A percentile compares a stretch with the other conserved stretches of the same genome.
These are phyloP conservation scores for Hypoxylon crocopeplum DNA, from an alignment of 495 filamentous ascomycete species.

Conservation along the genomic window DNA sequence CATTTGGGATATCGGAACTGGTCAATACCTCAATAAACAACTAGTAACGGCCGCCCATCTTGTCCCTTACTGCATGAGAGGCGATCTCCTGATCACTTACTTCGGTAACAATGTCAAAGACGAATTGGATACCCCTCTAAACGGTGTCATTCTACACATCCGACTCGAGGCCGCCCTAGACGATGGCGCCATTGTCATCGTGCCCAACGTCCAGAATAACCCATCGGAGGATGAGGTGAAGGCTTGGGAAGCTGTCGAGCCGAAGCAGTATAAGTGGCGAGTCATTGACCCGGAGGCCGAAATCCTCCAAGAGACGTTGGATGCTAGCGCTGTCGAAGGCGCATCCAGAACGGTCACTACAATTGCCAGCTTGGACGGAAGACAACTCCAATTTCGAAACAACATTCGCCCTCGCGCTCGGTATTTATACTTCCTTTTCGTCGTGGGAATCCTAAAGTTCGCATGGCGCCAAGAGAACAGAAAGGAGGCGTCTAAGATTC, in stretches of 20 bases:
- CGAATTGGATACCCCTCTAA: slow-evolving; percentile 24
- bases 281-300: slow-evolving; percentile 17
- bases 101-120: slow-evolving; percentile 29
- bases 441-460: slow-evolving; percentile 21
- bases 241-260: slow-evolving; percentile 10
- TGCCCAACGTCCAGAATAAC: slow-evolving; percentile 28
- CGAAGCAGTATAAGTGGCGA: slow-evolving; percentile 23
- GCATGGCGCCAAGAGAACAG: slow-evolving; percentile 29
- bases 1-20: slow-evolving; percentile 22
- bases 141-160: slow-evolving; percentile 25
- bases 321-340: neutral
- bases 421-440: slow-evolving; percentile 34
- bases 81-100: slow-evolving; percentile 20
- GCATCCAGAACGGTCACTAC: slow-evolving; percentile 1
- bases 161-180: slow-evolving; percentile 26
- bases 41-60: slow-evolving; percentile 27
- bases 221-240: slow-evolving; percentile 15
- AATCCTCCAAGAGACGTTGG: neutral
- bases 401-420: slow-evolving; percentile 25
- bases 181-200: slow-evolving; percentile 30
- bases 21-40: neutral
- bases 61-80: slow-evolving; percentile 25
- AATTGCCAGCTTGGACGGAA: slow-evolving; percentile 18
- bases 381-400: slow-evolving; percentile 29
- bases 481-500: slow-evolving; percentile 1